A percentile compares a stretch with the other conserved stretches of the same genome.
phyloP scores from a whole-genome alignment of 2,329 filamentous ascomycete species.

The Fusarium coffeatum region DNA sequence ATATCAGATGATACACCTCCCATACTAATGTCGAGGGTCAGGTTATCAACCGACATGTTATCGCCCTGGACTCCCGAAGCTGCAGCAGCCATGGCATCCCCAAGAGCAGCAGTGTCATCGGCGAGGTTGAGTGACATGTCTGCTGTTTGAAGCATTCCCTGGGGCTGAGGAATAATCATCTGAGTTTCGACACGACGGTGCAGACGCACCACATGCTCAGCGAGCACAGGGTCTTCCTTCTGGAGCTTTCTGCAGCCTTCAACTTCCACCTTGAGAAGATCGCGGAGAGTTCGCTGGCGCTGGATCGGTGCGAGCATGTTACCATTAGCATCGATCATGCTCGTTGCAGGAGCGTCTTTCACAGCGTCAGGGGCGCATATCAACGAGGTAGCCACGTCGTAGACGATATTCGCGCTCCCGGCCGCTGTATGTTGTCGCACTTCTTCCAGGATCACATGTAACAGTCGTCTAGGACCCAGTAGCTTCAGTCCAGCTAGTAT shows the following conservation, averaged over 20 bases:
- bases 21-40: conserved; percentile 62
- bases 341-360: conserved; percentile 54
- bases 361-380: conserved; percentile 74
- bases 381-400: conserved; percentile 76
- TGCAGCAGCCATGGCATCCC: conserved; percentile 58
- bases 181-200: conserved; percentile 74
- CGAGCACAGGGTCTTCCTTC: conserved; percentile 65
- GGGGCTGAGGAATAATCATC: conserved; percentile 59
- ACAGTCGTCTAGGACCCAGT: conserved; percentile 69
- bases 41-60: conserved; percentile 54
- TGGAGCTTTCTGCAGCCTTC: conserved; percentile 68
- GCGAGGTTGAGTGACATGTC: conserved; percentile 57
- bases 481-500: conserved; percentile 70
- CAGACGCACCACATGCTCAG: conserved; percentile 72
- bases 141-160: conserved; percentile 56
- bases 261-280: conserved; percentile 68
- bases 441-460: conserved; percentile 75
- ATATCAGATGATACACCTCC: conserved; percentile 53
- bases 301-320: conserved; percentile 55
- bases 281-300: conserved; percentile 67
- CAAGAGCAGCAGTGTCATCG: conserved; percentile 53
- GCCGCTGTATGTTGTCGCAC: conserved; percentile 70
- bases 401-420: conserved; percentile 69
- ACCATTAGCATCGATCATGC: conserved; percentile 51
- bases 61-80: conserved; percentile 56